A percentile compares a stretch with the other conserved stretches of the same genome.
Conservation (phyloP, 2,329 filamentous ascomycete species). For the Xylariaceae sp. region DNA sequence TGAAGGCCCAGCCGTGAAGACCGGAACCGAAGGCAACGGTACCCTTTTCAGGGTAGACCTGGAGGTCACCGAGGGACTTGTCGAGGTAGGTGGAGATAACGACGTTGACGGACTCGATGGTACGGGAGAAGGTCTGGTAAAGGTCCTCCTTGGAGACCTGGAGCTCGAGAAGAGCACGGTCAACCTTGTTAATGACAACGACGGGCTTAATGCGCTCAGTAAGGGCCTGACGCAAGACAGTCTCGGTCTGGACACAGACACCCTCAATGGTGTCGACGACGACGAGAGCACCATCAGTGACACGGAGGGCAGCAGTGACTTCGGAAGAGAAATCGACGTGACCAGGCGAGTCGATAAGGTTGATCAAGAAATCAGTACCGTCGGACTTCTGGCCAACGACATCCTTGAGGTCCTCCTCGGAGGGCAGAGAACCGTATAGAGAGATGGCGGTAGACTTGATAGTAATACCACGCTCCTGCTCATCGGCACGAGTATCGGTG, state of each 20-base stretch:
- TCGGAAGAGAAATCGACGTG: conserved; percentile 99
- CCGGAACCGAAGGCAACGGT: conserved; percentile 99
- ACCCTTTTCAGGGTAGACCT: conserved; percentile 96
- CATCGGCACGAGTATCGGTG: conserved; percentile 94
- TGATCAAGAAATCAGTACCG: conserved; percentile 98
- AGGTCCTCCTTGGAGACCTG: conserved; percentile 98
- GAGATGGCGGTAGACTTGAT: conserved; percentile 99
- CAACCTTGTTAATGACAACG: conserved; percentile 99
- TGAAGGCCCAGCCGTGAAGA: conserved; percentile 99
- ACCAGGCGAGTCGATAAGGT: conserved; percentile 99
- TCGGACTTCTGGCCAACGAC: conserved; percentile 81
- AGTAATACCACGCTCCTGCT: conserved; percentile 99
- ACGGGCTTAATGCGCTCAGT: conserved; percentile 99
- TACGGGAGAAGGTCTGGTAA: conserved; percentile 99
- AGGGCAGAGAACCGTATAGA: conserved; percentile 78
- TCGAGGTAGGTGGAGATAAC: conserved; percentile 99
- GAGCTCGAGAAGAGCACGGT: conserved; percentile 97
- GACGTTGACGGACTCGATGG: conserved; percentile 99
- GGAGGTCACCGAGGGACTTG: conserved; percentile 93
- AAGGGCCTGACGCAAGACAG: conserved; percentile 96
- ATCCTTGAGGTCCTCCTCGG: conserved; percentile 88
- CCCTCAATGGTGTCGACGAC: conserved; percentile 99
- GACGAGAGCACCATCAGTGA: conserved; percentile 98
- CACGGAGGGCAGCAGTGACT: conserved; percentile 98
- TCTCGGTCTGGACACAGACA: conserved; percentile 99